Evolutionary conservation across 129 eudicot species (phyloP).

Genomic region (Lactuca saligna): DNA sequence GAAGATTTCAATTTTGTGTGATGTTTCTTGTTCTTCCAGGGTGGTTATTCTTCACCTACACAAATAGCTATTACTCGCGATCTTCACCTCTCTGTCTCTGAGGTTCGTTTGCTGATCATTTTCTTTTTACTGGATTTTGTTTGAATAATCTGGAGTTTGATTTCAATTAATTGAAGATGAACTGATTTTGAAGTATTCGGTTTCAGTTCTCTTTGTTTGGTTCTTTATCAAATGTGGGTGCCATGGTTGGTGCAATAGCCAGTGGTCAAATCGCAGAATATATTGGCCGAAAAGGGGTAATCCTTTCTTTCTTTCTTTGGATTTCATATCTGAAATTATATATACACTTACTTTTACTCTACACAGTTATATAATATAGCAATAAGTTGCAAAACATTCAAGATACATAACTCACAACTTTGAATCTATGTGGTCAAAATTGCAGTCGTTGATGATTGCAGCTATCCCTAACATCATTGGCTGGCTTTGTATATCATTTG

Average conservation of each 20-base stretch:
- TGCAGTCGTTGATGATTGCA: slow-evolving; percentile 48
- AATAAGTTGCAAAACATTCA: neutral
- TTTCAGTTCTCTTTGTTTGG: slow-evolving; percentile 90
- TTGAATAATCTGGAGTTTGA: neutral
- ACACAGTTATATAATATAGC: neutral
- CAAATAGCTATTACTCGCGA: slow-evolving; percentile 66
- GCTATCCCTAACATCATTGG: slow-evolving; percentile 47
- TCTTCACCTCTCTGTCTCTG: slow-evolving; percentile 65
- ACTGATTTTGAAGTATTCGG: slow-evolving; percentile 23
- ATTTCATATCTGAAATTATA: neutral
- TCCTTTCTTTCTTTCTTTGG: neutral
- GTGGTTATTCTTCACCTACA: slow-evolving; percentile 88
- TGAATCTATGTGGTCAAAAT: slow-evolving; percentile 14
- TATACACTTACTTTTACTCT: neutral
- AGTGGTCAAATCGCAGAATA: slow-evolving; percentile 98
- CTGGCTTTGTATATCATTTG: slow-evolving; percentile 44
- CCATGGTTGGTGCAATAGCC: slow-evolving; percentile 98
- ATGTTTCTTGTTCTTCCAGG: slow-evolving; percentile 35
- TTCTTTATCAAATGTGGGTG: slow-evolving; percentile 94
- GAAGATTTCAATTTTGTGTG: neutral
- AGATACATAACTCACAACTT: neutral
- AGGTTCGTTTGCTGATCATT: slow-evolving; percentile 33
- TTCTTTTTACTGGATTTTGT: neutral
- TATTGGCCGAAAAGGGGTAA: slow-evolving; percentile 95
- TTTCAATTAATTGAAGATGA: neutral